A percentile compares a stretch with the other conserved stretches of the same genome.
Conservation (phyloP, 768 basidiomycete genomes). For the Serpula lacrymans region DNA sequence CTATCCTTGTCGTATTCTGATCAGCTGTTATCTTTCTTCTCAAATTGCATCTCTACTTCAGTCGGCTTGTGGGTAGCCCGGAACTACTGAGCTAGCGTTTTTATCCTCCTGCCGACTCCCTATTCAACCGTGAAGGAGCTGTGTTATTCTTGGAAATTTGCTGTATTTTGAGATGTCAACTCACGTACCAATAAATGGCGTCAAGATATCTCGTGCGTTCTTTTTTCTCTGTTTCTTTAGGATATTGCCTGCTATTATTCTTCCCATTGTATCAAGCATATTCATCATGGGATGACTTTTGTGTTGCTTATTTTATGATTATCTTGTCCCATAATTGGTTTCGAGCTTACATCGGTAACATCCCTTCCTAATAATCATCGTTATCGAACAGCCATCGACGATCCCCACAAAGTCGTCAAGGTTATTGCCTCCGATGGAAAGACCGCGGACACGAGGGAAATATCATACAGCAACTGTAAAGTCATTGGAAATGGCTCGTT, state of each 20-base stretch:
- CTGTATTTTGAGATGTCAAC: constrained; percentile 51
- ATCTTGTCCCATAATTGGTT: too few species aligned
- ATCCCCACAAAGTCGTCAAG: constrained; percentile 94
- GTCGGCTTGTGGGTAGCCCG: too few species aligned
- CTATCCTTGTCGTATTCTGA: too few species aligned
- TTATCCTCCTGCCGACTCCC: too few species aligned
- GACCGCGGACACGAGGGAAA: constrained; percentile 80
- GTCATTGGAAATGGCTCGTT: constrained; percentile 99
- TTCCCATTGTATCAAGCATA: too few species aligned
- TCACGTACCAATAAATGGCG: constrained; percentile 82
- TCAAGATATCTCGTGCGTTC: constrained; percentile 80
- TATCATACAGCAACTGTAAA: constrained; percentile 96
- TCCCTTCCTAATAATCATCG: constrained; percentile 20
- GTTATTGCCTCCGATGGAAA: constrained; percentile 96
- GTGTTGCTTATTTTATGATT: too few species aligned
- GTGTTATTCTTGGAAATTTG: background rate
- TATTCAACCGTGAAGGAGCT: background rate
- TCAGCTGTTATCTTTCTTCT: too few species aligned
- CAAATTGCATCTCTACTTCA: too few species aligned
- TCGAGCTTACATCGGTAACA: constrained; percentile 19
- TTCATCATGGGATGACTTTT: too few species aligned
- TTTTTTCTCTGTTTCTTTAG: constrained; percentile 12
- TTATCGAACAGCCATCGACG: constrained; percentile 70
- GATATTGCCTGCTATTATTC: constrained; percentile 12
- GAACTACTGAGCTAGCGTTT: too few species aligned